phyloP scores from a whole-genome alignment of 2,329 filamentous ascomycete species.

The Rhinocladiella mackenziei region DNA sequence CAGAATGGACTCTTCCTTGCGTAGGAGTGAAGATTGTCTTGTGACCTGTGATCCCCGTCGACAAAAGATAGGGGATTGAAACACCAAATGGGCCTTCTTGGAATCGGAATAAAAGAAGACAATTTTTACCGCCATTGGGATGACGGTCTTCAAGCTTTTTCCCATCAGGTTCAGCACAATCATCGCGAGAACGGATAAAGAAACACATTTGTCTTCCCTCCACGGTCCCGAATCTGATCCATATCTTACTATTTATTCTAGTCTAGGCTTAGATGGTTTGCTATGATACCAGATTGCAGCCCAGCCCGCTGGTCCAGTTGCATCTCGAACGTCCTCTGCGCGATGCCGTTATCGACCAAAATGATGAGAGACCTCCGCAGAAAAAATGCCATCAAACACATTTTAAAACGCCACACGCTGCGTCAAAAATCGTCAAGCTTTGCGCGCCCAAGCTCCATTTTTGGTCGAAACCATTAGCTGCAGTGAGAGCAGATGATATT shows the following conservation, averaged over 20 bases:
- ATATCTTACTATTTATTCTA: constrained; percentile 21
- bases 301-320: constrained; percentile 1
- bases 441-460: constrained; percentile 5
- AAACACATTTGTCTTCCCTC: no score
- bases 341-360: constrained; percentile 8
- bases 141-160: no score
- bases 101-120: no score
- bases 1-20: constrained; percentile 88
- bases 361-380: constrained; percentile 2
- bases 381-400: constrained; percentile 19
- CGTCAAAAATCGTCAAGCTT: constrained; percentile 22
- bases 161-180: no score
- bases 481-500: no score
- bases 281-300: constrained; percentile 15
- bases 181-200: no score
- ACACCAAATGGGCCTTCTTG: background rate
- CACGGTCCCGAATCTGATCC: constrained; percentile 4
- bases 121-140: no score
- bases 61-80: background rate
- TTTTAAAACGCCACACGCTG: constrained; percentile 26
- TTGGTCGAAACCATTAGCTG: no score
- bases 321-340: background rate
- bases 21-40: constrained; percentile 65
- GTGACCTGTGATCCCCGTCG: constrained; percentile 6
- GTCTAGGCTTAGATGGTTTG: constrained; percentile 15